Percentiles rank a stretch among this genome's conserved stretches.
These are phyloP conservation scores for Paramecium caudatum DNA, from an alignment of 73 alveolate genomes.

Conservation along the genomic window DNA sequence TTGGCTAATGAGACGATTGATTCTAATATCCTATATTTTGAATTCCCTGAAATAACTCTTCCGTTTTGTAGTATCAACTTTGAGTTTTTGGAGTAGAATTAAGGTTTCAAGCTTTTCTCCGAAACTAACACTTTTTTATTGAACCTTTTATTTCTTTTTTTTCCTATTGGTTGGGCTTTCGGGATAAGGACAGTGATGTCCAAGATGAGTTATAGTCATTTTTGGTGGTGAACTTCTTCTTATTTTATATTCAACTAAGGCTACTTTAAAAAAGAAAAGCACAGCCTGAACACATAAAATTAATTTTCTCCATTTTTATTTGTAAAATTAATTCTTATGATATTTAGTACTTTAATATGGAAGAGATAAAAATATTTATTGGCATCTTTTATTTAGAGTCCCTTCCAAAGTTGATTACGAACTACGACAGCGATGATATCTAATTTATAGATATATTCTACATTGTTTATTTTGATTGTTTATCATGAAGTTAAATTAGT, in stretches of 20 bases:
- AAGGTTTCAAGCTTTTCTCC: conserved; percentile 3
- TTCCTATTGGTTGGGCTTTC: not conserved
- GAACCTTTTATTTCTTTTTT: not conserved
- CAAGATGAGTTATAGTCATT: not conserved
- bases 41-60: not conserved
- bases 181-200: not conserved
- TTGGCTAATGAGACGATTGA: not conserved
- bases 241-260: not conserved
- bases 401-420: not conserved
- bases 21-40: conserved; percentile 2
- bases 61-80: not conserved
- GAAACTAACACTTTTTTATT: not conserved
- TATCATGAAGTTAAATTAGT: not conserved
- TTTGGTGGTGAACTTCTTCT: conserved; percentile 26
- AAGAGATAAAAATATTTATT: conserved; percentile 22
- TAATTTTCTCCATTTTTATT: not conserved
- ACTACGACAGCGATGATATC: not conserved
- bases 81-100: not conserved
- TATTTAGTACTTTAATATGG: not conserved
- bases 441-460: not conserved
- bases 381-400: conserved; percentile 7
- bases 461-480: not conserved
- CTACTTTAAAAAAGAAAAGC: not conserved
- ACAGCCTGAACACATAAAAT: conserved; percentile 1
- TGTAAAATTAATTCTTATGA: not conserved